Conservation (phyloP, 169 alveolate genomes). For the Eimeria zaria region DNA sequence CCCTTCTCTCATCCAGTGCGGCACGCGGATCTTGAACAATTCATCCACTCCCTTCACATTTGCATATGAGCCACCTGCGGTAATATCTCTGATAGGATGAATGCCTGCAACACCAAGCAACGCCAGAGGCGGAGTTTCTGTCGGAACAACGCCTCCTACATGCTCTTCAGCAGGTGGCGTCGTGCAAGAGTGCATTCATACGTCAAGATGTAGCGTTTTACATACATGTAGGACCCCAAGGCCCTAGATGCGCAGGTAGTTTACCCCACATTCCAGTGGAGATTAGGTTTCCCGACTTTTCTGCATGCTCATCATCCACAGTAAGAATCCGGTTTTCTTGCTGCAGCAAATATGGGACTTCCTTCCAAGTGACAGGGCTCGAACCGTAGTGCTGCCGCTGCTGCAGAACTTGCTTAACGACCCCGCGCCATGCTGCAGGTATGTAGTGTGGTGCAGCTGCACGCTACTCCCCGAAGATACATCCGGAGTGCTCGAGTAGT, state of each 20-base stretch:
- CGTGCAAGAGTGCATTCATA: slow-evolving; percentile 64
- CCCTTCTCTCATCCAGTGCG: neutral
- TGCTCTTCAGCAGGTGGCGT: slow-evolving; percentile 60
- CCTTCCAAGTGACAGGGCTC: neutral
- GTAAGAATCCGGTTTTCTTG: neutral
- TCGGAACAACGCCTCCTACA: slow-evolving; percentile 30
- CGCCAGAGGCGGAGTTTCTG: neutral
- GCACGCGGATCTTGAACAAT: neutral
- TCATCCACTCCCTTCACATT: neutral
- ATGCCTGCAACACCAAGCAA: neutral
- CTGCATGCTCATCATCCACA: neutral
- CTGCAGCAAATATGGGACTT: slow-evolving; percentile 74
- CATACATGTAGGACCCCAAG: slow-evolving; percentile 3
- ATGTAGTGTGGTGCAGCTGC: neutral
- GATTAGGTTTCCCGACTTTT: neutral
- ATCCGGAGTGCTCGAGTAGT: neutral
- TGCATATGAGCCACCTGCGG: neutral
- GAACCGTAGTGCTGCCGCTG: slow-evolving; percentile 25
- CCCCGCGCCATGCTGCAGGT: slow-evolving; percentile 78
- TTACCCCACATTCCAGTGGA: neutral
- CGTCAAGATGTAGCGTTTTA: slow-evolving; percentile 69
- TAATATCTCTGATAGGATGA: neutral
- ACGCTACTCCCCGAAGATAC: neutral
- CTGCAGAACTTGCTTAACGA: slow-evolving; percentile 56
- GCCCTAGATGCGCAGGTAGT: neutral